Conservation (phyloP, 1,284 basidiomycete genomes). For the Volvariella surrecta region DNA sequence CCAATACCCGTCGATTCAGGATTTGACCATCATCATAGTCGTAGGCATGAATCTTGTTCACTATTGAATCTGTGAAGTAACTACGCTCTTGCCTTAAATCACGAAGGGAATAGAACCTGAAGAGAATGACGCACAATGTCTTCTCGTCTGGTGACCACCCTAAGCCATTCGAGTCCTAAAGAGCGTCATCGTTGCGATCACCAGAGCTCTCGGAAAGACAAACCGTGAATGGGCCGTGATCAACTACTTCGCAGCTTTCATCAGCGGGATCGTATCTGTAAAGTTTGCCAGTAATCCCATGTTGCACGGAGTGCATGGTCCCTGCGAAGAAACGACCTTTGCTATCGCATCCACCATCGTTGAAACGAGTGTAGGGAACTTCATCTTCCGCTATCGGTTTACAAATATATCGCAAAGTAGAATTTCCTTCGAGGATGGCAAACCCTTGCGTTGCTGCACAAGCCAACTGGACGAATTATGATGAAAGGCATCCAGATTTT, state of each 20-base stretch:
- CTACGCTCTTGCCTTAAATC: no score
- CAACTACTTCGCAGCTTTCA: constrained; percentile 38
- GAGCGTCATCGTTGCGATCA: constrained; percentile 5
- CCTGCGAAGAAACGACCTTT: constrained; percentile 59
- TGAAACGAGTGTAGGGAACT: constrained; percentile 45
- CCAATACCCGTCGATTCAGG: constrained; percentile 44
- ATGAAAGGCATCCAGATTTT: constrained; percentile 1
- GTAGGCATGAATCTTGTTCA: constrained; percentile 58
- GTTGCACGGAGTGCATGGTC: constrained; percentile 42
- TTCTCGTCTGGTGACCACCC: constrained; percentile 56
- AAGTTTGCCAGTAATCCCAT: constrained; percentile 44
- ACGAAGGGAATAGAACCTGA: no score
- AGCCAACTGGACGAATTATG: constrained; percentile 32
- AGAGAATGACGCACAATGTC: constrained; percentile 47
- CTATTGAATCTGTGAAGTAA: constrained; percentile 60
- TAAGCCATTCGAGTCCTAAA: constrained; percentile 54
- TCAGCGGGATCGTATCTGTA: constrained; percentile 50
- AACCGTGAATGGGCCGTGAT: constrained; percentile 61
- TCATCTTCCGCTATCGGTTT: constrained; percentile 38
- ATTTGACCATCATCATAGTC: constrained; percentile 50
- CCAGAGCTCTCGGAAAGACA: constrained; percentile 10
- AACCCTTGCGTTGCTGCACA: constrained; percentile 46
- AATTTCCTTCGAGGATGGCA: constrained; percentile 37
- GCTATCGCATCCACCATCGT: constrained; percentile 61
- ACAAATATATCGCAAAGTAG: constrained; percentile 35